Evolutionary conservation across 1,284 basidiomycete genomes (phyloP).

Genomic region (Naganishia sp.): DNA sequence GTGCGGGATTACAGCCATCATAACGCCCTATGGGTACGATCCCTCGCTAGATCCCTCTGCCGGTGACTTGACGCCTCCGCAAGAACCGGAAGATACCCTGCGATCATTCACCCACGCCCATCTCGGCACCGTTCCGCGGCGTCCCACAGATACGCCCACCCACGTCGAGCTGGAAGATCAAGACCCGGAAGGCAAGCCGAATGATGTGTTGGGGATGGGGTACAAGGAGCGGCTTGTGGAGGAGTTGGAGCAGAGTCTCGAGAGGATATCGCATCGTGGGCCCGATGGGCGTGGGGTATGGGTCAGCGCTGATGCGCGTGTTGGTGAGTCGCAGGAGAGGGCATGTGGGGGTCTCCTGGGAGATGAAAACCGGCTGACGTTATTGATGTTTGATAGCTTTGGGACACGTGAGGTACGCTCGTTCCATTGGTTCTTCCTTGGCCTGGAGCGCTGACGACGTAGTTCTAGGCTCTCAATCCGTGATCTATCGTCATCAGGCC

Average conservation of each 20-base stretch:
- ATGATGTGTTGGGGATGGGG: not conserved
- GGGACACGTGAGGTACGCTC: not conserved
- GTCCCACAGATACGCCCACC: not conserved
- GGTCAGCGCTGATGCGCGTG: conserved; percentile 30
- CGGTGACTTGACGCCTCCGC: not conserved
- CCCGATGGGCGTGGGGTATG: conserved; percentile 40
- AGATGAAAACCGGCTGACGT: not conserved
- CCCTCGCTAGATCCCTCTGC: not conserved
- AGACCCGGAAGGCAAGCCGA: not conserved
- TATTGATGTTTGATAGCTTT: not conserved
- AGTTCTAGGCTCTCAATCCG: conserved; percentile 41
- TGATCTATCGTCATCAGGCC: conserved; percentile 45
- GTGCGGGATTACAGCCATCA: conserved; percentile 29
- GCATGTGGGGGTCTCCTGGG: not conserved
- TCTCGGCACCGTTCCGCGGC: no score
- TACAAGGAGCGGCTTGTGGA: conserved; percentile 13
- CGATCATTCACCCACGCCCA: not conserved
- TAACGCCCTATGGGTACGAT: conserved; percentile 16
- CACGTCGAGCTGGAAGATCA: conserved; percentile 6
- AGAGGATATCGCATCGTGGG: conserved; percentile 37
- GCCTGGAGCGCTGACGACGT: not conserved
- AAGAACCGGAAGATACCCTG: conserved; percentile 4
- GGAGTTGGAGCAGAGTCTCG: conserved; percentile 31
- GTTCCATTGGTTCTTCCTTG: no score
- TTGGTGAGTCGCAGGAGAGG: conserved; percentile 32